phyloP scores from a whole-genome alignment of 2,329 filamentous ascomycete genomes.

The Colletotrichum euphorbiae region DNA sequence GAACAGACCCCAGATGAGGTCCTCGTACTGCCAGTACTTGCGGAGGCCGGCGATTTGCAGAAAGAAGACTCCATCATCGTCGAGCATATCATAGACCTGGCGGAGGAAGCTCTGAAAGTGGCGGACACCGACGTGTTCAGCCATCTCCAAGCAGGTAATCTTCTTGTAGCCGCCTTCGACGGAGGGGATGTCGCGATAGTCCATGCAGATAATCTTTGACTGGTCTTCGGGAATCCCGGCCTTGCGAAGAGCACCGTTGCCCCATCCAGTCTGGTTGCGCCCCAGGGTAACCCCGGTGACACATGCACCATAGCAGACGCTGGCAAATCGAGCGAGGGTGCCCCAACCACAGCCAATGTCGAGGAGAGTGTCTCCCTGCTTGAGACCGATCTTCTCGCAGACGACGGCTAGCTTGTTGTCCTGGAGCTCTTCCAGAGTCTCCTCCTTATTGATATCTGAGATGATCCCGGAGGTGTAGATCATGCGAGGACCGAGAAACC shows the following conservation, averaged over 20 bases:
- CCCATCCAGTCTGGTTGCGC: constrained; percentile 90
- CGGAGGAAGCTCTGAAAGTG: constrained; percentile 56
- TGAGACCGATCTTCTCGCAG: constrained; percentile 86
- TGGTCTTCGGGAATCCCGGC: constrained; percentile 81
- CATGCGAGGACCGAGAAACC: constrained; percentile 93
- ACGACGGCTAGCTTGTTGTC: constrained; percentile 91
- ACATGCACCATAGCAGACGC: constrained; percentile 81
- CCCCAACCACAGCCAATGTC: constrained; percentile 95
- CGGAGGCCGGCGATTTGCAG: constrained; percentile 94
- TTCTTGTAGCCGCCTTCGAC: constrained; percentile 69
- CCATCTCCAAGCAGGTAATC: constrained; percentile 91
- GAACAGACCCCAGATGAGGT: constrained; percentile 97
- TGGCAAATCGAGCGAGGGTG: constrained; percentile 86
- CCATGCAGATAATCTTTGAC: constrained; percentile 86
- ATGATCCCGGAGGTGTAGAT: constrained; percentile 92
- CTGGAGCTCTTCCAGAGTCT: constrained; percentile 86
- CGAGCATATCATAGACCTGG: constrained; percentile 91
- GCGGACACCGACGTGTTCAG: constrained; percentile 95
- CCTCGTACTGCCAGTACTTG: constrained; percentile 97
- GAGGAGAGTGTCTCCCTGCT: constrained; percentile 79
- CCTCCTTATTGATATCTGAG: constrained; percentile 81
- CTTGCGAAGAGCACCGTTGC: constrained; percentile 82
- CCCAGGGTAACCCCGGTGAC: constrained; percentile 87
- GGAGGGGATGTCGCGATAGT: constrained; percentile 89
- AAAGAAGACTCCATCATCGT: constrained; percentile 96